Evolutionary conservation across 495 filamentous ascomycete genomes (phyloP), one percentile per base, ranked within the genome.

Genomic region (Hyaloscypha variabilis): DNA sequence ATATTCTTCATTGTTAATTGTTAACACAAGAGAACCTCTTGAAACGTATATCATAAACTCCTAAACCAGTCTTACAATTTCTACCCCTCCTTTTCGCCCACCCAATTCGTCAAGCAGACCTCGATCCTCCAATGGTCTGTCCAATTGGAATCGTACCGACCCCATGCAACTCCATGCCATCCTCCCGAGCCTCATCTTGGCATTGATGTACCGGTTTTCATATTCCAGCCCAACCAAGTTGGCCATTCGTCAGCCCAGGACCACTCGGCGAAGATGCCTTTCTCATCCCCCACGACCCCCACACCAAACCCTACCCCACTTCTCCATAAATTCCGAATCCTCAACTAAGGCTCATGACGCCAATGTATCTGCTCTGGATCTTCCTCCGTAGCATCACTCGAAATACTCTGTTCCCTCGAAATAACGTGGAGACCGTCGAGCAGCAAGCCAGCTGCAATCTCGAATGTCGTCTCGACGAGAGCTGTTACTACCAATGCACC

Each of bases 381-480:
- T 17, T 46, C 31, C 34, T 67, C 58, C 60, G 65, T 24, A 34
- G 26, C 17, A 25, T 58, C 26, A 1, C 58, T 2, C 58, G 65
- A 24, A 58, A 29, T 25, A 67, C 65, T 19, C 24, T 53, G 17
- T 25, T 67, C 21, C 58, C 65, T 6, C 50, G 65, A 14, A 39
- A 59, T 46, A 58, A 67, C 24, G 49, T n/a, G 19, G 42, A 67
- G 30, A 62, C 50, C 21, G 62, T 60, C 19, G n/a, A 66, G 13
- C 6, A 30, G 21, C 46, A 60, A 24, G n/a, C 34, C n/a, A 30
- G 46, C 30, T 34, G 29, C 30, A 62, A 34, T 13, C 31, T 62
- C 36, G 23, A 30, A 13, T 57, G 23, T 8, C 50, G 65, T 36
- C 11, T 62, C 58, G 31, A 67, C 11, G 31, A 55, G 10, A 57